Evolutionary conservation across 495 filamentous ascomycete species (phyloP).

Genomic region (Hypoxylon cercidicola): DNA sequence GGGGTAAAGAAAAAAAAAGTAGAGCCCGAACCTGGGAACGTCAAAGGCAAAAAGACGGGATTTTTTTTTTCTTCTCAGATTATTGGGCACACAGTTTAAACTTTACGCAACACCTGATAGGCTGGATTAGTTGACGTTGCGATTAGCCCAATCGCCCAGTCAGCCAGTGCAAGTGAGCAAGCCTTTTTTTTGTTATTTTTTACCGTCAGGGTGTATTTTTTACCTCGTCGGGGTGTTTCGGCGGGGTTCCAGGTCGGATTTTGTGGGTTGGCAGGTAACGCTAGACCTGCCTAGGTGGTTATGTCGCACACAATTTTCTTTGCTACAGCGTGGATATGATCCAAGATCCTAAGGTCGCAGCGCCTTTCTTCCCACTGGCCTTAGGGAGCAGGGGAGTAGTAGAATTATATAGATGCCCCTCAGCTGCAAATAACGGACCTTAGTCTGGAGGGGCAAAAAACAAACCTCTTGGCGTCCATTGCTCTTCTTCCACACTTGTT

Average conservation of each 20-base stretch:
- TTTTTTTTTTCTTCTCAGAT: conserved; percentile 32
- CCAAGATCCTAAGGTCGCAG: too few relatives aligned
- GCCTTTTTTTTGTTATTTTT: conserved; percentile 21
- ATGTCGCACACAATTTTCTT: not conserved
- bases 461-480: too few relatives aligned
- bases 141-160: conserved; percentile 4
- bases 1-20: conserved; percentile 39
- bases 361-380: too few relatives aligned
- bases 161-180: not conserved
- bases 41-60: conserved; percentile 39
- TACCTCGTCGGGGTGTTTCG: not conserved
- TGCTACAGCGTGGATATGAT: too few relatives aligned
- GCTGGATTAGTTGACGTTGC: conserved; percentile 19
- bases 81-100: conserved; percentile 38
- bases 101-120: conserved; percentile 24
- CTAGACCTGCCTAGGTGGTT: not conserved
- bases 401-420: too few relatives aligned
- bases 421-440: too few relatives aligned
- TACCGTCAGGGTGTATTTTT: conserved; percentile 1
- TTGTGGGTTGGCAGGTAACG: not conserved
- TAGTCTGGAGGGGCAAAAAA: too few relatives aligned
- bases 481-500: too few relatives aligned
- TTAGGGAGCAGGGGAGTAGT: too few relatives aligned
- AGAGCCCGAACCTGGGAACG: conserved; percentile 13
- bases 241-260: not conserved